phyloP scores from a whole-genome alignment of 2,329 filamentous ascomycete species.

The Neophaeococcomyces aloes region DNA sequence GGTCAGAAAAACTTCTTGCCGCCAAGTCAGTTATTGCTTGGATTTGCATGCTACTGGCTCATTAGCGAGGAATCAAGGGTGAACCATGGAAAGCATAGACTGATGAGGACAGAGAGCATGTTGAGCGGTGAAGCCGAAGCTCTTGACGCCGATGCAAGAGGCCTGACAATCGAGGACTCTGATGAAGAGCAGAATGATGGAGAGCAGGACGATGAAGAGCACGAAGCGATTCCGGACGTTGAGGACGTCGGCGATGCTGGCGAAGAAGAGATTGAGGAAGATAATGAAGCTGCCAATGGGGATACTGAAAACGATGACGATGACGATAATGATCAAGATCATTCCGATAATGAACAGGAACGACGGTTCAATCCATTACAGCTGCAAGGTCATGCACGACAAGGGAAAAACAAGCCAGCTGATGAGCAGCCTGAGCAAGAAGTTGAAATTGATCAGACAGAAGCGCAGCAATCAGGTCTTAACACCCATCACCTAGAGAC shows the following conservation, averaged over 20 bases:
- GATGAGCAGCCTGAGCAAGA: slow-evolving; percentile 17
- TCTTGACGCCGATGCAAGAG: slow-evolving; percentile 16
- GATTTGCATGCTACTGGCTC: slow-evolving; percentile 77
- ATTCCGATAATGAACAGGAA: slow-evolving; percentile 6
- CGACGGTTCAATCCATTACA: slow-evolving; percentile 14
- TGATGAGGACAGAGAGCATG: slow-evolving; percentile 30
- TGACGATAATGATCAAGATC: slow-evolving; percentile 25
- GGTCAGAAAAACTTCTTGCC: slow-evolving; percentile 88
- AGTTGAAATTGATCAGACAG: slow-evolving; percentile 6
- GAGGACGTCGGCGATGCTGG: slow-evolving; percentile 23
- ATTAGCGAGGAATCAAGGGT: slow-evolving; percentile 80
- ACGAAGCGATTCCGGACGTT: slow-evolving; percentile 21
- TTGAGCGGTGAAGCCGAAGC: slow-evolving; percentile 20
- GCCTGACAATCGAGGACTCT: slow-evolving; percentile 15
- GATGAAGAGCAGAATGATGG: slow-evolving; percentile 24
- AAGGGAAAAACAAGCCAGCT: slow-evolving; percentile 27
- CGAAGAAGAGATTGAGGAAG: slow-evolving; percentile 24
- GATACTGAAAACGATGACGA: slow-evolving; percentile 24
- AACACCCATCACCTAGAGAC: slow-evolving; percentile 27
- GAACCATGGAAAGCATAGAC: slow-evolving; percentile 65
- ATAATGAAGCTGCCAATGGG: slow-evolving; percentile 29
- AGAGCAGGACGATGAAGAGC: slow-evolving; percentile 20
- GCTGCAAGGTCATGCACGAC: slow-evolving; percentile 22
- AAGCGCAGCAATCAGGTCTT: background rate
- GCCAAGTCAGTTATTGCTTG: slow-evolving; percentile 75